A percentile compares a stretch with the other conserved stretches of the same genome.
Conservation (phyloP, 2,329 filamentous ascomycete species). For the Lachnum nothofagi region DNA sequence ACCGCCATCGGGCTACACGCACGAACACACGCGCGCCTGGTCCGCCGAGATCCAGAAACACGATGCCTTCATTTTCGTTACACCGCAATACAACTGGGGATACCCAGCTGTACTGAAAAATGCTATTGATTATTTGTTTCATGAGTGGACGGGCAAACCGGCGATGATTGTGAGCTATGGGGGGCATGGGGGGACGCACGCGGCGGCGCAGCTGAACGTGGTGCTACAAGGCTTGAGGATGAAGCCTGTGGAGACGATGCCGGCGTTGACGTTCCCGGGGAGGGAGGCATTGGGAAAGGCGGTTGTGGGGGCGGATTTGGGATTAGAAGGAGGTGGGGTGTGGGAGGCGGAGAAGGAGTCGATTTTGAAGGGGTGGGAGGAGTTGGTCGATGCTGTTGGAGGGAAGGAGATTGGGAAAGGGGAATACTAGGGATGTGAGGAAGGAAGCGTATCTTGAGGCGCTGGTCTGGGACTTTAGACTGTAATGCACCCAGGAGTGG, state of each 20-base stretch:
- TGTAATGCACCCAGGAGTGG: too few relatives aligned
- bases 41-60: conserved; percentile 32
- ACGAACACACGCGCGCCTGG: conserved; percentile 38
- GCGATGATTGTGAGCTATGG: conserved; percentile 44
- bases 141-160: conserved; percentile 44
- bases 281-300: conserved; percentile 23
- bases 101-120: conserved; percentile 43
- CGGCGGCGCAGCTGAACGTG: conserved; percentile 33
- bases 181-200: conserved; percentile 37
- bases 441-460: too few relatives aligned
- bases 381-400: too few relatives aligned
- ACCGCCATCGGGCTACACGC: too few relatives aligned
- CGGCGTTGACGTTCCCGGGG: conserved; percentile 30
- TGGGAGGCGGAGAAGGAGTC: too few relatives aligned
- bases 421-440: too few relatives aligned
- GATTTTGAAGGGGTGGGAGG: too few relatives aligned
- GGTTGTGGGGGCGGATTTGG: conserved; percentile 31
- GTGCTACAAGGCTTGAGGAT: conserved; percentile 35
- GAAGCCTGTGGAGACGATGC: conserved; percentile 30
- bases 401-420: too few relatives aligned
- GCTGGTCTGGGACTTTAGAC: too few relatives aligned
- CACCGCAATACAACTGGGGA: conserved; percentile 43
- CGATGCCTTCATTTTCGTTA: conserved; percentile 39
- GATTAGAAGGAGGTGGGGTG: neutral
- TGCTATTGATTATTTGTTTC: conserved; percentile 43